Base-by-base conservation (phyloP, 1,284 basidiomycete genomes). In the Ceratobasidium sp. region DNA sequence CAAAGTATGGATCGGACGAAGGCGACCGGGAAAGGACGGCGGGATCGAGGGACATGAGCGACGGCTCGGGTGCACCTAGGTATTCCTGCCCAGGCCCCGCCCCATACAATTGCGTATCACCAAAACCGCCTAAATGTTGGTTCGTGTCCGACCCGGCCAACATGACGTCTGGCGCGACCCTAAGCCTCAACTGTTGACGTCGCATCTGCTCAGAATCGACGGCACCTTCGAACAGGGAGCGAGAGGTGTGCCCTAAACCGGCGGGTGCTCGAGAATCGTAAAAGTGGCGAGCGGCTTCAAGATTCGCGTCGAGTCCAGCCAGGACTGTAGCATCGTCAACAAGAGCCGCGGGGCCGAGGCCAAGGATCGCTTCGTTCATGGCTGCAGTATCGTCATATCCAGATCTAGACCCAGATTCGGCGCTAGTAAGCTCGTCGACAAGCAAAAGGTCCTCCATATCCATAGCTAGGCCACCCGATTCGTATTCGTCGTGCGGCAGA, bases 281-380 rank as follows among this genome's bases (percentile, higher is more conserved):
- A 30, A 57, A 70, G 20, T 70, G 54, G 3, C 50, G 50, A 35
- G 66, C 68, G 14, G 30, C 68, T 16, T 33, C 18, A 14, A 70
- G 50, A 7, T 46, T 46, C 20, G 68, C 68, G n/a, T 70, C 68
- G 8, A 70, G 54, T 23, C 54, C 68, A 54, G 50, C 52, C 20
- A 70, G 33, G 38, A 59, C 20, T 30, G 33, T 6, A 16, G 55
- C 68, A 48, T 57, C 50, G 27, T 54, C n/a, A 14, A 30, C 6
- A 35, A 30, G 50, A 6, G 27, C n/a, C 7, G 33, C 52, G 3
- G 27, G 52, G 4, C 54, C 68, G 10, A 70, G 68, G 23, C 54
- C 35, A 16, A 70, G 41, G 16, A 70, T 57, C 18, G 68, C 68
- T 35, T 57, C 52, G 68, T 52, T 57, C 20, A 70, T 5, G n/a